Evolutionary conservation across 2,329 filamentous ascomycete genomes (phyloP), one percentile per base, ranked within the genome.

Genomic region (Ceratocystis cacaofunesta): DNA sequence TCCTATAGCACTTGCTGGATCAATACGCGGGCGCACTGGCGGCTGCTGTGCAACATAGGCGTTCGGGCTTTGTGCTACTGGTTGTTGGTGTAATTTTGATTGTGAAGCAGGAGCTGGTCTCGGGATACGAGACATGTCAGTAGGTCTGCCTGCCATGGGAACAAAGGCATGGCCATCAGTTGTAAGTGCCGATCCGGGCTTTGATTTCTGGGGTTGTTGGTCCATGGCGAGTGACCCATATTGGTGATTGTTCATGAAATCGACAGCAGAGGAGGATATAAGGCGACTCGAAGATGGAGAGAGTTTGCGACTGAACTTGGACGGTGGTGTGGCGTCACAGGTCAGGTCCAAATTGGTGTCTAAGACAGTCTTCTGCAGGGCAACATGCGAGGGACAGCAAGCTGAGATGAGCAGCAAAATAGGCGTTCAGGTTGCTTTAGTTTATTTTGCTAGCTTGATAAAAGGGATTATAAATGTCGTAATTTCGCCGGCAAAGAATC

Each of bases 1-100:
- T 17, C 74, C 75, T 55, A 67, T 63, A 17, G 63, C 63, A 25
- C 65, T 63, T 36, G 66, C 66, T 36, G 66, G 66, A 30, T 74
- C 70, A n/a, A 75, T 72, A 7, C 66, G 63, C 32, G 62, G 64
- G 28, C 50, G 43, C 12, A 67, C 48, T 19, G 60, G 66, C 25
- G 63, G 22, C 30, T 19, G 25, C 8, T 10, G 55, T 58, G 55
- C 3, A 25, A 36, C 55, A 36, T 36, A 7, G 55, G 55, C n/a
- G 55, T 36, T 19, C 15, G 4, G n/a, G 8, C 2, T 58, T 32
- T 50, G 66, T 43, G 61, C 3, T 25, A 46, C 44, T 22, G 36
- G 43, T 43, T 62, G 50, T 50, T 22, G 32, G 5, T 58, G 63
- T 48, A n/a, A 15, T 58, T 25, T 28, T 63, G 48, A 55, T 69